Conservation (phyloP, 306 rosid genomes). For the Cucumis sativus region DNA sequence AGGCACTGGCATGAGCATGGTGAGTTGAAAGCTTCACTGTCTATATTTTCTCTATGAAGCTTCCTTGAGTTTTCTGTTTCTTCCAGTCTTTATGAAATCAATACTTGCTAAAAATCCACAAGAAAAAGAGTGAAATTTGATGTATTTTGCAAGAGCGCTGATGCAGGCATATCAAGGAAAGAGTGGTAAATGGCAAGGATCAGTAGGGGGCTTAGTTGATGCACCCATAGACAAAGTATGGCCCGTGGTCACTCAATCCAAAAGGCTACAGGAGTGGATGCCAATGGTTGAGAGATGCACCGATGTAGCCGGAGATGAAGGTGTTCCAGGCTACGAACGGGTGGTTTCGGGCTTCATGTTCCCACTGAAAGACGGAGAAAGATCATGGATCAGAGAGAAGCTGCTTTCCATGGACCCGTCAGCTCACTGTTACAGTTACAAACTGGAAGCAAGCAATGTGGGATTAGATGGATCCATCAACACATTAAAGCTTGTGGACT, state of each 20-base stretch:
- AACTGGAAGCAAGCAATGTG: conserved; percentile 70
- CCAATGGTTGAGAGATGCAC: conserved; percentile 71
- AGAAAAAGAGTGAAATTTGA: neutral
- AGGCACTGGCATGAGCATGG: neutral
- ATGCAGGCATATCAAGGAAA: neutral
- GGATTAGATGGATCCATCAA: conserved; percentile 67
- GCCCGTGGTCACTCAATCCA: conserved; percentile 44
- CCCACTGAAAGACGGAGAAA: conserved; percentile 64
- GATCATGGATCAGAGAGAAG: conserved; percentile 86
- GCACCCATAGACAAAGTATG: conserved; percentile 54
- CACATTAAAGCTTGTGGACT: conserved; percentile 42
- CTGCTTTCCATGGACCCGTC: conserved; percentile 42
- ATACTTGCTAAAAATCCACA: neutral
- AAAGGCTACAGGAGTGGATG: conserved; percentile 61
- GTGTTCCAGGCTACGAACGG: conserved; percentile 41
- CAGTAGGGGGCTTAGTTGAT: conserved; percentile 44
- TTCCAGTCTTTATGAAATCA: neutral
- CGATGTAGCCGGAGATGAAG: conserved; percentile 46
- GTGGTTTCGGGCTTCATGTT: conserved; percentile 70
- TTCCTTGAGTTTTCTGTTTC: neutral
- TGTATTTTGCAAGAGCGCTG: neutral
- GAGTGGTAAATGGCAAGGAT: conserved; percentile 55
- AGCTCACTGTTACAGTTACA: conserved; percentile 35
- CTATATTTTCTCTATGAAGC: neutral
- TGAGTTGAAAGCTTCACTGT: neutral